phyloP scores from a whole-genome alignment of 768 basidiomycete species.

The Gymnopilus junonius region DNA sequence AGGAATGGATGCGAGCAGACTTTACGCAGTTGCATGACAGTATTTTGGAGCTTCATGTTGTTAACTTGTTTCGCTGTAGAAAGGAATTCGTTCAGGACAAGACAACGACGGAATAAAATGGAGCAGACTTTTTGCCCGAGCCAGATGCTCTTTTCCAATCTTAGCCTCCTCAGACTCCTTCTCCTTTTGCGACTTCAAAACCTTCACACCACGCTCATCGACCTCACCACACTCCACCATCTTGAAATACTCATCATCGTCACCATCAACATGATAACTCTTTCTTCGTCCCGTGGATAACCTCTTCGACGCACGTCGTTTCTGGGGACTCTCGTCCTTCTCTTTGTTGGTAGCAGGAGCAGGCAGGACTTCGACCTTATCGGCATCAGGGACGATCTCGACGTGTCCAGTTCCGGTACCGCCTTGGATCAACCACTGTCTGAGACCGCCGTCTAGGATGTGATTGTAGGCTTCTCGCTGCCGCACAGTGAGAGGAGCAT shows the following conservation, averaged over 20 bases:
- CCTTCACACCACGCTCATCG: slow-evolving; percentile 38
- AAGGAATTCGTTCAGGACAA: not conserved
- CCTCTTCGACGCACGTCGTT: slow-evolving; percentile 32
- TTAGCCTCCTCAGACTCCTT: slow-evolving; percentile 53
- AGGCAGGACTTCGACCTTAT: slow-evolving; percentile 20
- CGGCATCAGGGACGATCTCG: slow-evolving; percentile 13
- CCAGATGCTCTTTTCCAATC: slow-evolving; percentile 59
- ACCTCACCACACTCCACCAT: slow-evolving; percentile 56
- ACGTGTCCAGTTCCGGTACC: slow-evolving; percentile 37
- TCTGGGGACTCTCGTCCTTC: slow-evolving; percentile 27
- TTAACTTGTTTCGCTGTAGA: slow-evolving; percentile 79
- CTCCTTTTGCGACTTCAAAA: slow-evolving; percentile 33
- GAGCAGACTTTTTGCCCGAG: slow-evolving; percentile 60
- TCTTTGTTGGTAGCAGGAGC: slow-evolving; percentile 27
- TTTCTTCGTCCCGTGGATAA: slow-evolving; percentile 40
- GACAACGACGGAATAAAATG: not conserved
- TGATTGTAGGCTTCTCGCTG: slow-evolving; percentile 89
- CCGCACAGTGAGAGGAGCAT: slow-evolving; percentile 81
- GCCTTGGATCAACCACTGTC: slow-evolving; percentile 58
- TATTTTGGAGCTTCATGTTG: slow-evolving; percentile 93
- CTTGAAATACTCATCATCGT: slow-evolving; percentile 71
- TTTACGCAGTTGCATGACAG: slow-evolving; percentile 97
- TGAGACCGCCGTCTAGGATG: slow-evolving; percentile 71
- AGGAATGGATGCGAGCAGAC: slow-evolving; percentile 93
- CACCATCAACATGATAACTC: slow-evolving; percentile 59